Conservation (phyloP, 306 rosid species). For the Acacia acuminata region DNA sequence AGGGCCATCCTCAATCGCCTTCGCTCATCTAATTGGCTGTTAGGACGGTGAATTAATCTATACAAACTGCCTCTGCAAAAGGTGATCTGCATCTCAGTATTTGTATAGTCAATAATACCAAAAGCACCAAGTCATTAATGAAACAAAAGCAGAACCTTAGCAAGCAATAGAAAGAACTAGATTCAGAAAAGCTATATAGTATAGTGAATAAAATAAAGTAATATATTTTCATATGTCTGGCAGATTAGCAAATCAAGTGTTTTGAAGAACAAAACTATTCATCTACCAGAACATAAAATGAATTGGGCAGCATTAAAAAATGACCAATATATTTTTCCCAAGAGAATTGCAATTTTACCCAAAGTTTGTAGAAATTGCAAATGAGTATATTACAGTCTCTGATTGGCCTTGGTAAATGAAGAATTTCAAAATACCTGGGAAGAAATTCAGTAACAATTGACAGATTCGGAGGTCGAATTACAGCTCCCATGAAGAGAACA, state of each 20-base stretch:
- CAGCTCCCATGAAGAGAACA: constrained; percentile 98
- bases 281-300: constrained; percentile 7
- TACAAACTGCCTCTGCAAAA: constrained; percentile 94
- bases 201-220: background rate
- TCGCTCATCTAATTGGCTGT: constrained; percentile 86
- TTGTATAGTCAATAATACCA: constrained; percentile 19
- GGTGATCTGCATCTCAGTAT: constrained; percentile 33
- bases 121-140: background rate
- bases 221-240: background rate
- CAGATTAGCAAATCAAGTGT: background rate
- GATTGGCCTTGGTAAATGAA: constrained; percentile 17
- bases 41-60: constrained; percentile 86
- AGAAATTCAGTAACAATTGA: constrained; percentile 93
- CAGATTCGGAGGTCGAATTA: constrained; percentile 86
- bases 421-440: constrained; percentile 67
- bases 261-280: constrained; percentile 8
- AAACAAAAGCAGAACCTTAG: background rate
- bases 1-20: constrained; percentile 92
- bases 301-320: background rate
- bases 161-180: constrained; percentile 2
- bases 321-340: background rate
- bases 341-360: background rate
- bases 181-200: background rate
- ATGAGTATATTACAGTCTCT: constrained; percentile 12
- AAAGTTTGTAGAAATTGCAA: constrained; percentile 1